Base-by-base conservation (phyloP, 371 early-diverging fungal species). In the Parasitella parasitica region DNA sequence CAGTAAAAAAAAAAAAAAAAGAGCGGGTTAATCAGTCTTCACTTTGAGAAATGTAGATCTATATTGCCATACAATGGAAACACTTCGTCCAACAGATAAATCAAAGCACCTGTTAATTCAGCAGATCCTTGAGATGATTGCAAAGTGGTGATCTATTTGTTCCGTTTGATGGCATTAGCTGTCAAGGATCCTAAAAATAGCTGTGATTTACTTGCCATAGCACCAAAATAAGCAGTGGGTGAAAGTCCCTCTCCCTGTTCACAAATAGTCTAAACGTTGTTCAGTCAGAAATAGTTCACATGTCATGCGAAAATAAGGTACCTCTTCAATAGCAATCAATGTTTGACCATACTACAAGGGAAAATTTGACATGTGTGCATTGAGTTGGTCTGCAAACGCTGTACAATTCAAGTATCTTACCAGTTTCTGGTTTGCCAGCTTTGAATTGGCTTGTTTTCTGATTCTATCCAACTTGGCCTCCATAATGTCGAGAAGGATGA, bases 211-310 rank as follows among this genome's bases (percentile, higher is more conserved):
- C 15, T 79, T 81, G 94, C 88, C 75, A 96, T 79, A 16, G 92
- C 90, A 30, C 90, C 94, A 82, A 95, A 96, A 74, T 96, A 97
- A 22, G 94, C 90, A 22, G 91, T 81, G 4, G 97, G 90, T 16
- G 77, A 81, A 26, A 85, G 74, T 27, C 75, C 60, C 26, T 84
- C 88, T 54, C 80, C 75, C 67, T 93, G 89, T 68, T 94, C 94
- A 36, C 71, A 72, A 57, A 97, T 86, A 24, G 94, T 92, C 79
- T 86, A 77, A 16, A 38, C 5, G 5, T 22, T 46, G 2, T 13
- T 46, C 24, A 13, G 46, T 46, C 11, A 46, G 11, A 43, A 46
- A 32, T 32, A 7, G 8, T 11, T 46, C 13, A 13, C 20, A 46
- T 24, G 20, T 24, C 13, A 46, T 22, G 24, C 5, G 20, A 2